phyloP scores from a whole-genome alignment of 2,329 filamentous ascomycete genomes.

The Intubia oerlemansii region DNA sequence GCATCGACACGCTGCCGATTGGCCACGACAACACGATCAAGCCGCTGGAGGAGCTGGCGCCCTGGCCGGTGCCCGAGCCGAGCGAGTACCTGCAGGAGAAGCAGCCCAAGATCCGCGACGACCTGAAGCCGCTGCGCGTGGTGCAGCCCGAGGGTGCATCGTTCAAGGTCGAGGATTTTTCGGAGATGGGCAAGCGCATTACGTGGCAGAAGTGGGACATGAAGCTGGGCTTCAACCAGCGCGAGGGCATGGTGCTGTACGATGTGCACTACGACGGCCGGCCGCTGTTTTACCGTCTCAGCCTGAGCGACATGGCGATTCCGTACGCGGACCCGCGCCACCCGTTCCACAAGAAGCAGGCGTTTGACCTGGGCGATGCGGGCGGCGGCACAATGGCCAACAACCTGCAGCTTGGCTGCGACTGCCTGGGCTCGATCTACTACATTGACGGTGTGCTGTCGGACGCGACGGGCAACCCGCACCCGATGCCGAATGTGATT shows the following conservation, averaged over 20 bases:
- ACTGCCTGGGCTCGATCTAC: conserved; percentile 46
- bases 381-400: conserved; percentile 47
- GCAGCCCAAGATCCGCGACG: conserved; percentile 16
- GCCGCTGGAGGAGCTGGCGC: conserved; percentile 8
- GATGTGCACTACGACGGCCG: conserved; percentile 46
- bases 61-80: conserved; percentile 19
- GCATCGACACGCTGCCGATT: conserved; percentile 22
- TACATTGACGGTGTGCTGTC: conserved; percentile 36
- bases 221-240: conserved; percentile 45
- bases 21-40: conserved; percentile 26
- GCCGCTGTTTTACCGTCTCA: conserved; percentile 43
- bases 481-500: conserved; percentile 30
- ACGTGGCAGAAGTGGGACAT: conserved; percentile 51
- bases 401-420: conserved; percentile 46
- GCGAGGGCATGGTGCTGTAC: conserved; percentile 50
- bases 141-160: conserved; percentile 9
- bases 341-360: conserved; percentile 48
- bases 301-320: conserved; percentile 49
- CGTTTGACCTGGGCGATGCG: conserved; percentile 52
- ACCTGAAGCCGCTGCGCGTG: conserved; percentile 30
- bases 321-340: conserved; percentile 40
- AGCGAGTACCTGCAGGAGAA: conserved; percentile 16
- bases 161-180: conserved; percentile 23
- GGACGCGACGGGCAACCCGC: conserved; percentile 26
- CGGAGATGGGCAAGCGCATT: conserved; percentile 18